These are phyloP conservation scores for Gentiana dahurica DNA, from an alignment of 257 asterid species.

Conservation along the genomic window DNA sequence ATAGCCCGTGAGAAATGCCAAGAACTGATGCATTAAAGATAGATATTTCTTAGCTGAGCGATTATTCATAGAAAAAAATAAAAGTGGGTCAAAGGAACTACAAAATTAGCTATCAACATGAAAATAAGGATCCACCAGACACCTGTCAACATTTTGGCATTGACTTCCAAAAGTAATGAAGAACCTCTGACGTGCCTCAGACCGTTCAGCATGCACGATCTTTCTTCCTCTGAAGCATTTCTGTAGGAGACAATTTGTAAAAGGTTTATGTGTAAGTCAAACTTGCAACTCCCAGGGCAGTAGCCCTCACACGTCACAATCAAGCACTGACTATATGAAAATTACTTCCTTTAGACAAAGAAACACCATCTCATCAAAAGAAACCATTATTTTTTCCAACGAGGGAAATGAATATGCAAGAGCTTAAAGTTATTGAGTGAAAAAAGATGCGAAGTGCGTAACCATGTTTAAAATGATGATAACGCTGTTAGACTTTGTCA, in stretches of 20 bases:
- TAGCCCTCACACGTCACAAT: too few relatives aligned
- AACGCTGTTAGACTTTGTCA: too few relatives aligned
- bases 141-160: conserved; percentile 73
- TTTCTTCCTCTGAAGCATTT: conserved; percentile 92
- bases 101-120: conserved; percentile 1
- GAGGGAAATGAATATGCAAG: too few relatives aligned
- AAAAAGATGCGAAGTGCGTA: too few relatives aligned
- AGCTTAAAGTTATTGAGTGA: too few relatives aligned
- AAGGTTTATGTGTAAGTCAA: conserved; percentile 9
- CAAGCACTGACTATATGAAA: too few relatives aligned
- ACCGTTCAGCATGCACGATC: conserved; percentile 63
- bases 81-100: background rate
- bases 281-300: background rate
- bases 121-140: conserved; percentile 14
- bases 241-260: conserved; percentile 45
- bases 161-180: conserved; percentile 53
- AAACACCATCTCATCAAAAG: too few relatives aligned
- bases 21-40: too few relatives aligned
- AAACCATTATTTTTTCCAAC: too few relatives aligned
- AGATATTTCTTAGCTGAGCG: background rate
- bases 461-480: too few relatives aligned
- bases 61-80: background rate
- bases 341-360: too few relatives aligned
- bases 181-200: conserved; percentile 64
- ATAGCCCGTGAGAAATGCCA: too few relatives aligned